Conservation (phyloP, 768 basidiomycete genomes). For the Amanita fuliginea region DNA sequence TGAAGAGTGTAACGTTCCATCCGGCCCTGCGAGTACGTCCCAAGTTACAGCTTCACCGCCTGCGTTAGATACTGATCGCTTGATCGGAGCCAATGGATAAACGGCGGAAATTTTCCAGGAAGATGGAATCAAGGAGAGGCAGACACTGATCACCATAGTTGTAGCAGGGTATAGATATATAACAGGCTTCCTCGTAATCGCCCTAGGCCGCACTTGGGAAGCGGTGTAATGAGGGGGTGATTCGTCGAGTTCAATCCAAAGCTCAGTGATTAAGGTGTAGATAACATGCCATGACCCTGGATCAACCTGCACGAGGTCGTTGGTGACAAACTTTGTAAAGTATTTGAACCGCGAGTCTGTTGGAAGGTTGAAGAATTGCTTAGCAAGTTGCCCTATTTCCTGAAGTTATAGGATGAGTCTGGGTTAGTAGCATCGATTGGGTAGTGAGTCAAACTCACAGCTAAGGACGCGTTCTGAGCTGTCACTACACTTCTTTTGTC, state of each 20-base stretch:
- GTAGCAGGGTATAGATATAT: background rate
- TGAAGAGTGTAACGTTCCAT: background rate
- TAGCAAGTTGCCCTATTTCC: background rate
- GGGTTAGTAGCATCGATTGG: too few relatives aligned
- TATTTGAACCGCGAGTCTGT: background rate
- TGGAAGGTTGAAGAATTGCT: background rate
- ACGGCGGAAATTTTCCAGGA: background rate
- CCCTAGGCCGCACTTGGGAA: background rate
- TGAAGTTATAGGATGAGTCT: background rate
- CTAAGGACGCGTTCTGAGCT: too few relatives aligned
- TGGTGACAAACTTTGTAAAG: background rate
- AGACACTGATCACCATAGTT: background rate
- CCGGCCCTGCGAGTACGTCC: background rate
- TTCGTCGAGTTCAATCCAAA: background rate
- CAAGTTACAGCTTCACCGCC: background rate
- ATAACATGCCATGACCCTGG: background rate
- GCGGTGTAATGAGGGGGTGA: background rate
- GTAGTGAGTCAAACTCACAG: too few relatives aligned
- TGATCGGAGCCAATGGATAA: background rate
- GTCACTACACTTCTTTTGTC: too few relatives aligned
- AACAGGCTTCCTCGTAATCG: background rate
- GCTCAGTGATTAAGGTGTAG: background rate
- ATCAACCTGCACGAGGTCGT: background rate
- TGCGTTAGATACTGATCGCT: background rate
- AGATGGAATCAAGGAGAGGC: background rate